Evolutionary conservation across 1,139 yeast species (phyloP), one percentile per base, ranked within the genome.

Genomic region (Citeromyces siamensis): DNA sequence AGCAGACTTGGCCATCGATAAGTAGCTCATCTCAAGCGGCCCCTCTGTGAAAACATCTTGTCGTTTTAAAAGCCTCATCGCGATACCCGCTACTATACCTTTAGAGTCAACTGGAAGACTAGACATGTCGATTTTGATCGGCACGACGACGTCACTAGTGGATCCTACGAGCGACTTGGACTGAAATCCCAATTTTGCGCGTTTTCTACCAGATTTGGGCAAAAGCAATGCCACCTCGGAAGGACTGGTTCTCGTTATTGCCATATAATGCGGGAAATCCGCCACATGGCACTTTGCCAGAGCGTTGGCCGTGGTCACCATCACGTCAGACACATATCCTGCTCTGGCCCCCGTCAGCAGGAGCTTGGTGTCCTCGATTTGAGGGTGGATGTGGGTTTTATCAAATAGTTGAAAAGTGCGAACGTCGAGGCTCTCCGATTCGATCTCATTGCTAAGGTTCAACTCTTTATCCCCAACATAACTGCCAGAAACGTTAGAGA

Each of bases 11-110:
- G 80, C 83, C 59, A 79, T 71, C 8, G 81, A 72, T 20, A 77
- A 55, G 45, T 76, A 77, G 47, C 69, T 68, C 72, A 76, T 70
- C 42, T 75, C 78, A 35, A 63, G 60, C 6, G 31, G 31, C 4
- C 31, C 31, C 12, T 51, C 48, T 7, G 45, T 40, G 16, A 40
- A 47, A 10, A 35, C 33, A 8, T 44, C 46, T 14, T 53, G 45
- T 21, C 47, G 48, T 33, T 56, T 58, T 26, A 71, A 50, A 22
- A 75, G 52, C 39, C 59, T 62, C 38, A 71, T 60, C 1, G 84
- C 81, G 22, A 77, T 66, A 1, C 83, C 82, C 0, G 82, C 75
- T 1, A 76, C 83, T 38, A 77, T 74, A 36, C 84, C 84, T 6
- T 79, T 74, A 5, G 75, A 63, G 49, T 75, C 77, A 33, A 73